Evolutionary conservation across 805 yeast genomes (phyloP), one percentile per base, ranked within the genome.

Genomic region (Hemisphaericaspora nanyangensis): DNA sequence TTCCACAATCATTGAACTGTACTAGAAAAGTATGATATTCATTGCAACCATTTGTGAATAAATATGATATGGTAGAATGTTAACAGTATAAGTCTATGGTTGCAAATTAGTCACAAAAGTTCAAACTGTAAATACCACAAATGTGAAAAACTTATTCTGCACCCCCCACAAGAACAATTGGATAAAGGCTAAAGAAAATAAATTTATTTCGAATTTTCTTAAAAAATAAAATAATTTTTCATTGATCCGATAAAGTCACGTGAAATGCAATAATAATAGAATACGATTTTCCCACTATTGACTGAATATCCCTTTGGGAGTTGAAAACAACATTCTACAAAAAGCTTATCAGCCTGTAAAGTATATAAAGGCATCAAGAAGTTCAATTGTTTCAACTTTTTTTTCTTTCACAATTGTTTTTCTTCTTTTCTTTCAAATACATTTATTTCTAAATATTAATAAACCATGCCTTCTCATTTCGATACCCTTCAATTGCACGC

Each of bases 401-500:
- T 17, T 10, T 32, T 16, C 15, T 32, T 22, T 5, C 3, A 5
- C 12, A 8, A 8, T 22, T 22, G 3, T 8, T 20, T 32, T 32
- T n/a, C 6, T 32, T 25, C 17, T 17, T 10, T 16, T 20, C 12
- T 32, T 24, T 28, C 22, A 3, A 12, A 13, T 7, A 16, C n/a
- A 10, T 17, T 7, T 20, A n/a, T 8, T 18, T n/a, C 33, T 8
- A 22, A 3, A 22, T 22, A 22, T 22, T 22, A 22, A 22, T 12
- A 13, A 30, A 17, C 35, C n/a, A 67, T 66, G 71, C 79, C 80
- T 28, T 76, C 81, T 26, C 90, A 83, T 55, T 88, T 87, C 54
- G 96, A 90, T 55, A 90, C 96, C 22, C 72, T 85, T 42, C 96
- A 91, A 72, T 77, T 91, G 52, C 98, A 91, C 65, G 96, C 96